Base-by-base conservation (phyloP, 78 protist species). In the Diacronema lutheri region DNA sequence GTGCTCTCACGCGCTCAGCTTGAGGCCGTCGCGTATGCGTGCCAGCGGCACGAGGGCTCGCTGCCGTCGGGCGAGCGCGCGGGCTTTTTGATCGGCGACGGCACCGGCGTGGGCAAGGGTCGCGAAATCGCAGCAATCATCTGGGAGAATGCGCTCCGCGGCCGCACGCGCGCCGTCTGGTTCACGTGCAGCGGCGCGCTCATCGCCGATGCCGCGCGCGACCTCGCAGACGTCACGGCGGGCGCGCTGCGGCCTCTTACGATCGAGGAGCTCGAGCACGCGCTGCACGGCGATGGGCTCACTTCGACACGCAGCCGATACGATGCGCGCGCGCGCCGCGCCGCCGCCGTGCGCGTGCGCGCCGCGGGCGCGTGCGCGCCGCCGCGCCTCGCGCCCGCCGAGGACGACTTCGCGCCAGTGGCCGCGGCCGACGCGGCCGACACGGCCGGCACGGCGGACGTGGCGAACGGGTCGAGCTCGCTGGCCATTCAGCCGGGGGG, bases 1-100 rank as follows among this genome's bases (percentile, higher is more conserved):
- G 66, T 23, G n/a, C 83, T 78, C 83, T 78, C 83, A 13, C 29
- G 16, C 23, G 35, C 56, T 12, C 86, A 82, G 78, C 74, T 82
- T 14, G 86, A 82, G 86, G 60, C 86, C 2, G 19, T 82, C 41
- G 20, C 46, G 46, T 56, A 56, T 31, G 69, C 71, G 31, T 40
- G 66, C 29, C 86, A 81, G 74, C 61, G 41, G 31, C 83, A 78
- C 50, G 83, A 55, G 40, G 9, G 12, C n/a, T 1, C 1, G 10
- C 64, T 78, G 20, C 40, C 50, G n/a, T 57, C 62, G 62, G 61
- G 61, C 61, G 61, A 14, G 50, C 76, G 76, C 13, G 76, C 76
- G 4, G 76, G 76, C 56, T 69, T 37, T 16, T 69, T 4, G 50
- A 69, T 69, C 25, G 76, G 76, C 33, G 76, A 69, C 46, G 76